Evolutionary conservation across 148 eudicot species (phyloP), one percentile per base, ranked within the genome.

Genomic region (Heliamphora exappendiculata): DNA sequence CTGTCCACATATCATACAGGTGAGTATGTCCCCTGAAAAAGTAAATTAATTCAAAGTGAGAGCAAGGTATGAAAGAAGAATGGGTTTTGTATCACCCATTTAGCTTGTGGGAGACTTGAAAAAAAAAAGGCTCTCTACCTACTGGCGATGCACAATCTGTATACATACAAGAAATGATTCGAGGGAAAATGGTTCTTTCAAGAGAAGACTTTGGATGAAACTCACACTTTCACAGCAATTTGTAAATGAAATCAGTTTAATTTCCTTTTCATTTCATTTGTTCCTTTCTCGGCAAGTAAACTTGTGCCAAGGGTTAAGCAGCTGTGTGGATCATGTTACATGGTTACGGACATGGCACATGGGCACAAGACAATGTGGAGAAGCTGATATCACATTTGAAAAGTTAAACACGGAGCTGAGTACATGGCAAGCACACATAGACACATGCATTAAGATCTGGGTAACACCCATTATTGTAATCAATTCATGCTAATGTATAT

Each of bases 341-440:
- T 34, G 68, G 42, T 19, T 36, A 64, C n/a, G 5, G 8, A 65
- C 69, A 65, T 36, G 69, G 2, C n/a, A 37, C 26, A 16, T 5
- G 19, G 67, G 7, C 41, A 63, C 67, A 63, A 63, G 67, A 58
- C 70, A 66, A 66, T 22, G 5, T 67, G 33, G 72, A 47, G 31
- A 13, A 29, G 57, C 73, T 28, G 37, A 70, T 42, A 45, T 9
- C 31, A 19, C 7, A 50, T 44, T 65, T 37, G 69, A n/a, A 65
- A 64, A 20, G 13, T 24, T 65, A 0, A 65, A 19, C 17, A 16
- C 44, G 1, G 8, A 17, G 26, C 26, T 6, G 34, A 67, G 33
- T 31, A 26, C 54, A 44, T 5, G 36, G 54, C 44, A 26, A 68
- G 36, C 34, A 44, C 17, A 28, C 54, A 49, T 14, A 44, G 12